phyloP scores from a whole-genome alignment of 305 asterid species.

The Euphrasia arctica region DNA sequence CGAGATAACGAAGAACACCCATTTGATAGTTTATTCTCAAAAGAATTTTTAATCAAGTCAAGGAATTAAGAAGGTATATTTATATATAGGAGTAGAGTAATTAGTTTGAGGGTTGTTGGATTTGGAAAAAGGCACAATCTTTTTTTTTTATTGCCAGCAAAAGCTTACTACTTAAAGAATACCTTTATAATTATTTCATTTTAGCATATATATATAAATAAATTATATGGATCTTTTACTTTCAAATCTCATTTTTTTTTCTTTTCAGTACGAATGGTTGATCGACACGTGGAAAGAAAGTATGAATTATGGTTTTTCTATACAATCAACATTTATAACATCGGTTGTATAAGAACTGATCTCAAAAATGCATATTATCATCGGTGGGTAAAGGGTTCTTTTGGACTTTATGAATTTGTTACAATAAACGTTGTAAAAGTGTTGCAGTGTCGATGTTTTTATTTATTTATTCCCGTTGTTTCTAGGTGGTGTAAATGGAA shows the following conservation, averaged over 20 bases:
- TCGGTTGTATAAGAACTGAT: too few relatives aligned
- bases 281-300: too few relatives aligned
- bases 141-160: not conserved
- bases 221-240: too few relatives aligned
- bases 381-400: constrained; percentile 23
- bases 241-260: too few relatives aligned
- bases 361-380: too few relatives aligned
- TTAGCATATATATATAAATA: not conserved
- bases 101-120: not conserved
- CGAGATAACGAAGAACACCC: constrained; percentile 83
- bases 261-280: too few relatives aligned
- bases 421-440: constrained; percentile 30
- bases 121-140: constrained; percentile 1
- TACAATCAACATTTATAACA: not conserved
- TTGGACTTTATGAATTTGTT: constrained; percentile 23
- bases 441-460: constrained; percentile 36
- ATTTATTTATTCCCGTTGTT: constrained; percentile 34
- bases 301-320: too few relatives aligned
- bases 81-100: constrained; percentile 11
- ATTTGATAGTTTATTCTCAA: constrained; percentile 23
- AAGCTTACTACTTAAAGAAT: not conserved
- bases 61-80: constrained; percentile 21
- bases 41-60: constrained; percentile 18
- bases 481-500: constrained; percentile 23
- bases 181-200: not conserved